phyloP scores from a whole-genome alignment of 2,329 filamentous ascomycete species.

The Exophiala calicioides region DNA sequence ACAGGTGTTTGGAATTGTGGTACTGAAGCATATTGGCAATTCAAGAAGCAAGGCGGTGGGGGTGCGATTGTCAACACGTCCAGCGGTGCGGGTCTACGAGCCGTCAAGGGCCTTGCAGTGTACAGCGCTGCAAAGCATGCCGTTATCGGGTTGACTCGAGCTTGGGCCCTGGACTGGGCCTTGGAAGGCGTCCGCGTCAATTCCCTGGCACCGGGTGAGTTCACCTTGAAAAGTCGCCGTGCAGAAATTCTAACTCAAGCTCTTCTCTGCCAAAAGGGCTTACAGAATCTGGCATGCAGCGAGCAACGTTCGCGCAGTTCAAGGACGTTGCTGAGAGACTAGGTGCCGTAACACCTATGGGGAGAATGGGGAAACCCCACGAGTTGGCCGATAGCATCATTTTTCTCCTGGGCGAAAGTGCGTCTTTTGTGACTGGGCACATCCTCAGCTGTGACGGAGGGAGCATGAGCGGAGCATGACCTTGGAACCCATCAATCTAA shows the following conservation, averaged over 20 bases:
- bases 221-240: neutral
- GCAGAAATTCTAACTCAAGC: neutral
- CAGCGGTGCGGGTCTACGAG: constrained; percentile 40
- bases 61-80: constrained; percentile 43
- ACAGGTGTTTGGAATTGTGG: constrained; percentile 16
- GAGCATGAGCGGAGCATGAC: too few relatives aligned
- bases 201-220: constrained; percentile 41
- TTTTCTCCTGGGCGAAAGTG: constrained; percentile 36
- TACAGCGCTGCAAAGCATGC: constrained; percentile 45
- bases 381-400: constrained; percentile 39
- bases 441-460: too few relatives aligned
- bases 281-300: constrained; percentile 1
- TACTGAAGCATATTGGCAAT: constrained; percentile 16
- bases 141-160: constrained; percentile 47
- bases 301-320: constrained; percentile 2
- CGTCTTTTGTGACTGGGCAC: constrained; percentile 40
- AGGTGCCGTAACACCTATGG: constrained; percentile 36
- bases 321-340: constrained; percentile 5
- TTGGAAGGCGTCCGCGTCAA: constrained; percentile 40
- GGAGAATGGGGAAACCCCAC: constrained; percentile 36
- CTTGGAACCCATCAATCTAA: too few relatives aligned
- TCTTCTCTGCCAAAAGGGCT: neutral
- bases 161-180: constrained; percentile 38
- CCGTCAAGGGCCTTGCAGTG: constrained; percentile 41
- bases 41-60: constrained; percentile 12